A percentile compares a stretch with the other conserved stretches of the same genome.
These are phyloP conservation scores for Diaporthe amygdali DNA, from an alignment of 2,329 filamentous ascomycete species.

Conservation along the genomic window DNA sequence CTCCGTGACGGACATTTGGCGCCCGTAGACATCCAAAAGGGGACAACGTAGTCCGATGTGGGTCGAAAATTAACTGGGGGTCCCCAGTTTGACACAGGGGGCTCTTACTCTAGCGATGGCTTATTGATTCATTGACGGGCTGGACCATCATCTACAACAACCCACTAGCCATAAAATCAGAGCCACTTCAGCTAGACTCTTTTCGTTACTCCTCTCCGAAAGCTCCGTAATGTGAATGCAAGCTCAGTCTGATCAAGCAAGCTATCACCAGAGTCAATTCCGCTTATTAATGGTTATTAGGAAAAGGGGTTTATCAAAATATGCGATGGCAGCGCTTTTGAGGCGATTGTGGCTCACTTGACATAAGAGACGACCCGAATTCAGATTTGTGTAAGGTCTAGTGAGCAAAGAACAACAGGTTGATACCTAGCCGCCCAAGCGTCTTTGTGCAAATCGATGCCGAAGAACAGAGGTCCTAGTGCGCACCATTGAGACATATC, in stretches of 20 bases:
- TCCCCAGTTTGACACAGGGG: not conserved
- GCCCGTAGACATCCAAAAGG: not conserved
- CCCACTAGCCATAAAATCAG: not conserved
- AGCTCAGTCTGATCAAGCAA: not conserved
- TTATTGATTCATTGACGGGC: not conserved
- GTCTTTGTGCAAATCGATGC: too few relatives aligned
- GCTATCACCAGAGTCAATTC: not conserved
- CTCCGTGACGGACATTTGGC: not conserved
- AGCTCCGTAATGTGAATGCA: not conserved
- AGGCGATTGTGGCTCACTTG: too few relatives aligned
- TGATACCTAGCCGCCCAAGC: too few relatives aligned
- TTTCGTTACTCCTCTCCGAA: not conserved
- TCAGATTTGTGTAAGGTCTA: too few relatives aligned
- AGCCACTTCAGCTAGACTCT: not conserved
- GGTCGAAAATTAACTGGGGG: not conserved
- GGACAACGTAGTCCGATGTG: not conserved
- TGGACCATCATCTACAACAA: not conserved
- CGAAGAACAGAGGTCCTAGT: too few relatives aligned
- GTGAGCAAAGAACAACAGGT: too few relatives aligned
- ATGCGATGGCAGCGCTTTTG: too few relatives aligned
- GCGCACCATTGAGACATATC: too few relatives aligned
- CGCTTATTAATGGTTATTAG: not conserved
- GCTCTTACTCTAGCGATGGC: too few relatives aligned
- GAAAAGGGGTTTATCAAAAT: not conserved
- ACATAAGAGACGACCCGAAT: too few relatives aligned